phyloP scores from a whole-genome alignment of 179 eudicot species.

The Carnegiea gigantea region DNA sequence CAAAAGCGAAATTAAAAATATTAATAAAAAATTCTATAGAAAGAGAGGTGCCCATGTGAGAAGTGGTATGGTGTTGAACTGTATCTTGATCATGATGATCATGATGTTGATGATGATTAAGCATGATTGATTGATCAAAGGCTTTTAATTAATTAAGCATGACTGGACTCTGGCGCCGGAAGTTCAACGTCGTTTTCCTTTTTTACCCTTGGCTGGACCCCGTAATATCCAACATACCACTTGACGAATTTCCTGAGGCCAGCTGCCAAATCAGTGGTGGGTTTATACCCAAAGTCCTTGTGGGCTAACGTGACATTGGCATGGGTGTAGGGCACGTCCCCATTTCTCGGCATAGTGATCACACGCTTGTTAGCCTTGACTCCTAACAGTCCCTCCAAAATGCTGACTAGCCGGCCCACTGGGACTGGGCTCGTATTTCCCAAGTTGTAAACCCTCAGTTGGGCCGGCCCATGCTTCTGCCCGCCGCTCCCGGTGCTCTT shows the following conservation, averaged over 20 bases:
- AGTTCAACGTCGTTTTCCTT: constrained; percentile 24
- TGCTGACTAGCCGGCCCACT: constrained; percentile 50
- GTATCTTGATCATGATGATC: background rate
- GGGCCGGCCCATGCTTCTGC: constrained; percentile 57
- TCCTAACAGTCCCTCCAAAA: constrained; percentile 43
- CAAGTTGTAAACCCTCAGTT: constrained; percentile 61
- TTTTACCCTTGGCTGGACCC: constrained; percentile 45
- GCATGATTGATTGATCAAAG: background rate
- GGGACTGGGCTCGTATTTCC: constrained; percentile 66
- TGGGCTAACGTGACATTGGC: constrained; percentile 62
- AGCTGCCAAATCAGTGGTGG: constrained; percentile 55
- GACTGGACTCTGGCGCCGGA: constrained; percentile 20
- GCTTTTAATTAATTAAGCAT: background rate
- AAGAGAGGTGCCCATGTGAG: constrained; percentile 20
- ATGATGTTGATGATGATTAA: background rate
- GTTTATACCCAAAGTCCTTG: constrained; percentile 56
- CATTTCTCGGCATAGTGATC: constrained; percentile 65
- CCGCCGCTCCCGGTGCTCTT: constrained; percentile 78
- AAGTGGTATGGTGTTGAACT: constrained; percentile 2
- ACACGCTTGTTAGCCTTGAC: constrained; percentile 58
- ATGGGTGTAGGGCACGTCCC: constrained; percentile 71
- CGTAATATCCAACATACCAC: constrained; percentile 66
- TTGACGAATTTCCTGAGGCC: constrained; percentile 64
- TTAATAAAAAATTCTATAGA: background rate
- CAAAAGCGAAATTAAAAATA: background rate